Base-by-base conservation (phyloP, 163 green algal genomes). In the Chloroidium sp. region DNA sequence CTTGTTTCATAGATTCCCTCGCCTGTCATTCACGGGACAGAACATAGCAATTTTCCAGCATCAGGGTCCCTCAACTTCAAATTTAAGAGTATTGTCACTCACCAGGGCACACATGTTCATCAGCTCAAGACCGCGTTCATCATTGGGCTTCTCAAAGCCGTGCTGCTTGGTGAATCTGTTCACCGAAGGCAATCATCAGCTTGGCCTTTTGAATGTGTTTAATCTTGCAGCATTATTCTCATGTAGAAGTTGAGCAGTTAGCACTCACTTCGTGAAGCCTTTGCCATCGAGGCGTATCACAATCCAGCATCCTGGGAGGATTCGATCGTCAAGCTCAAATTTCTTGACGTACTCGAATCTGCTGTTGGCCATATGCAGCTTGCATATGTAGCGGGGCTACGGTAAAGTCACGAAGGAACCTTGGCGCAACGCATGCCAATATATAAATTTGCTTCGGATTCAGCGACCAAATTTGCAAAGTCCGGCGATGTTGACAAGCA, bases 201-300 rank as follows among this genome's bases (percentile, higher is more conserved):
- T 36, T 36, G 36, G 36, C 36, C 36, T 36, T 36, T 36, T 36
- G 36, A 36, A 36, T 36, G 36, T 36, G 36, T 36, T 6, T 72
- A 72, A 72, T 6, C 67, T 72, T 72, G 6, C 6, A 72, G 67
- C 67, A n/a, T 72, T 6, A 72, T 69, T 79, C 59, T 81, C 62
- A 74, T 80, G 4, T 8, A 61, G 14, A 78, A 75, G 57, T 36
- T 61, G 74, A 61, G 59, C 75, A 82, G 62, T 86, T 76, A n/a
- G 67, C 67, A 6, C 67, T 72, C 67, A 98, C 95, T 92, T 97
- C 8, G 93, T 98, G 86, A 98, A 98, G 69, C 92, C 94, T 68
- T 94, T 94, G 82, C 95, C 95, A 84, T 98, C 95, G 0, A 98
- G 78, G 1, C 95, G 89, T 0, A 98, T 77, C 0, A 98, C 95